These are phyloP conservation scores for Paramecium bursaria DNA, from an alignment of 73 alveolate species.

Conservation along the genomic window DNA sequence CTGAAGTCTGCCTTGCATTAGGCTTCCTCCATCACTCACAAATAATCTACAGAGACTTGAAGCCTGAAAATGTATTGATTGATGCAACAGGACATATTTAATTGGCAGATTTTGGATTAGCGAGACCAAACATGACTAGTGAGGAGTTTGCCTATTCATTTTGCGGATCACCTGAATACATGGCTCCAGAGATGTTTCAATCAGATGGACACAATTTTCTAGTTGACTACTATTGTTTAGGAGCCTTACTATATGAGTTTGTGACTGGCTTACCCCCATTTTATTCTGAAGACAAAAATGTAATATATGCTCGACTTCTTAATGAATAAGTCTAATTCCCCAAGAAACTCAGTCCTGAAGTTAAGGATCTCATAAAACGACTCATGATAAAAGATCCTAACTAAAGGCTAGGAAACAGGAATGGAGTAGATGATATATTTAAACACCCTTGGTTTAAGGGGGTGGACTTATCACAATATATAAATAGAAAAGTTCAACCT, in stretches of 20 bases:
- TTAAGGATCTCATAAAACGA: slow-evolving; percentile 37
- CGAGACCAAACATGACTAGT: slow-evolving; percentile 57
- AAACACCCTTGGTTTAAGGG: slow-evolving; percentile 68
- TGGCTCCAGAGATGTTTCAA: slow-evolving; percentile 78
- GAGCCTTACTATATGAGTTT: slow-evolving; percentile 77
- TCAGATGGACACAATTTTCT: slow-evolving; percentile 71
- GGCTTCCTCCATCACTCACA: slow-evolving; percentile 75
- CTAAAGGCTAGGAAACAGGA: slow-evolving; percentile 65
- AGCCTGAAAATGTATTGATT: slow-evolving; percentile 86
- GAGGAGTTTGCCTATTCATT: slow-evolving; percentile 67
- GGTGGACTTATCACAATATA: slow-evolving; percentile 22
- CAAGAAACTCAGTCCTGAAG: slow-evolving; percentile 48
- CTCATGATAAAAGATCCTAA: slow-evolving; percentile 64
- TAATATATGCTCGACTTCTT: slow-evolving; percentile 24
- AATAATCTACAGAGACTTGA: slow-evolving; percentile 88
- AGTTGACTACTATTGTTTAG: slow-evolving; percentile 78
- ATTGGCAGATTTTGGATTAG: slow-evolving; percentile 94
- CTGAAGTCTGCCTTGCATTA: slow-evolving; percentile 71
- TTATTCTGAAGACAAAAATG: slow-evolving; percentile 70
- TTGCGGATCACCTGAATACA: slow-evolving; percentile 83
- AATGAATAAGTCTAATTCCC: slow-evolving; percentile 50
- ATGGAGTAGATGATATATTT: slow-evolving; percentile 61
- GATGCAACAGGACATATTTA: slow-evolving; percentile 85
- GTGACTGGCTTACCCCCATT: slow-evolving; percentile 82
- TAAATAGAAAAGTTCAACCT: slow-evolving; percentile 42